Evolutionary conservation across 306 rosid species (phyloP).

Genomic region (Malus sylvestris): DNA sequence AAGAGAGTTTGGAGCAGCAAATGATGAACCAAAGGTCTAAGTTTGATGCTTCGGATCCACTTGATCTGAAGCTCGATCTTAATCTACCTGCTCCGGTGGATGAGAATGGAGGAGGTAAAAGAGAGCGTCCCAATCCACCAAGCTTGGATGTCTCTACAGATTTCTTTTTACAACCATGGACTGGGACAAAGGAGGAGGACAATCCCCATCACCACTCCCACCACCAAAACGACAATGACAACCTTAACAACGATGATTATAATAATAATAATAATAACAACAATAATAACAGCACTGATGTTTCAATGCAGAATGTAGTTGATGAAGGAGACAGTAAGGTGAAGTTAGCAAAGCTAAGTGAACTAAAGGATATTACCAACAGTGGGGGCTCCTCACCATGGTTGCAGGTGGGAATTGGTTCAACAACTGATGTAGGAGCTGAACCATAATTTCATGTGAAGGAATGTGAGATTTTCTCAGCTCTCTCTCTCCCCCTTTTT

Average conservation of each 20-base stretch:
- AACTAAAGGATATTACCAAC: constrained; percentile 58
- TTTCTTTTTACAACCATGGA: constrained; percentile 61
- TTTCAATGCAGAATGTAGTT: constrained; percentile 41
- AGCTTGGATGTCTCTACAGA: constrained; percentile 33
- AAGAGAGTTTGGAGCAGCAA: constrained; percentile 45
- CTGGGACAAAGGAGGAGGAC: constrained; percentile 29
- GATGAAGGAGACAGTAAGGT: constrained; percentile 73
- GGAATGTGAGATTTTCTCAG: constrained; percentile 5
- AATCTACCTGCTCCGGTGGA: constrained; percentile 63
- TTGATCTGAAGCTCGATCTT: constrained; percentile 75
- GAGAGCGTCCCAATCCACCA: constrained; percentile 5
- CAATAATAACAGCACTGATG: constrained; percentile 21
- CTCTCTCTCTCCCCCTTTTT: no score
- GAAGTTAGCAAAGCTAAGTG: constrained; percentile 81
- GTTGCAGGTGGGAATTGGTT: constrained; percentile 91
- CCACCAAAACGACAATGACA: constrained; percentile 24
- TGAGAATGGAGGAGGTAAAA: constrained; percentile 8
- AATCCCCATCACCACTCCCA: constrained; percentile 18
- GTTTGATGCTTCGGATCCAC: constrained; percentile 33
- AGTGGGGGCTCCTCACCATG: constrained; percentile 74
- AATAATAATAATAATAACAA: constrained; percentile 6
- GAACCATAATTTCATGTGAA: constrained; percentile 28
- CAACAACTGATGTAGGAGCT: constrained; percentile 54
- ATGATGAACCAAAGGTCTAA: constrained; percentile 24
- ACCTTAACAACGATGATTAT: constrained; percentile 11